Evolutionary conservation across 352 stramenopile genomes (phyloP), one percentile per base, ranked within the genome.

Genomic region (Globisporangium nodosum): DNA sequence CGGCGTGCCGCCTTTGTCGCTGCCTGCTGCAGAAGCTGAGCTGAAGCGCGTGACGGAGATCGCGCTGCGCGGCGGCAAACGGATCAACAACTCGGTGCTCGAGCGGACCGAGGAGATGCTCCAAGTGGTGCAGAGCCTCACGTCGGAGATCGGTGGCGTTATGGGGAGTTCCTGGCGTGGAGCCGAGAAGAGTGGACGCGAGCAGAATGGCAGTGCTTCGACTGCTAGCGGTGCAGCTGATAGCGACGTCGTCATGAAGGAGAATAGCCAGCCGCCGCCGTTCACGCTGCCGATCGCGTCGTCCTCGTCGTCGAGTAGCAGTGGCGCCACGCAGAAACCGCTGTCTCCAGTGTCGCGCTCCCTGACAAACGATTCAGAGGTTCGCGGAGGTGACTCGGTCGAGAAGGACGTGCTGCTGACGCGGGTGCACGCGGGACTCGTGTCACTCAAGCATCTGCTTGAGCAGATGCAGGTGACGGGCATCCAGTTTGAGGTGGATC

Each of bases 401-500:
- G 58, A 76, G 27, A 69, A 81, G 16, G 64, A 85, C 30, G 55
- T 74, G 18, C 43, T 90, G 16, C 54, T 92, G 45, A 77, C 70
- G 37, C 79, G 79, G 18, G 60, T 89, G 6, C 62, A 82, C 24
- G 73, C 78, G 20, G 85, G 79, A 0, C 54, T 94, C 45, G 68
- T 66, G 31, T 78, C 81, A 39, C 68, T 94, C 30, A 90, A 90
- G 64, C 76, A 86, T 58, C 61, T 91, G 49, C 56, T 92, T 7
- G 76, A 94, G 61, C 78, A 92, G 56, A 56, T 94, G 15, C 85
- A 94, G 52, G 81, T 92, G 56, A 72, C 74, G 11, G 79, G 79
- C 16, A 90, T 94, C 51, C 82, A 92, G 59, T 88, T 85, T 52
- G 85, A 94, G 67, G 74, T 92, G 9, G 85, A 94, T 45, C 59